Evolutionary conservation across 1,284 basidiomycete genomes (phyloP).

Genomic region (Thecaphora thlaspeos): DNA sequence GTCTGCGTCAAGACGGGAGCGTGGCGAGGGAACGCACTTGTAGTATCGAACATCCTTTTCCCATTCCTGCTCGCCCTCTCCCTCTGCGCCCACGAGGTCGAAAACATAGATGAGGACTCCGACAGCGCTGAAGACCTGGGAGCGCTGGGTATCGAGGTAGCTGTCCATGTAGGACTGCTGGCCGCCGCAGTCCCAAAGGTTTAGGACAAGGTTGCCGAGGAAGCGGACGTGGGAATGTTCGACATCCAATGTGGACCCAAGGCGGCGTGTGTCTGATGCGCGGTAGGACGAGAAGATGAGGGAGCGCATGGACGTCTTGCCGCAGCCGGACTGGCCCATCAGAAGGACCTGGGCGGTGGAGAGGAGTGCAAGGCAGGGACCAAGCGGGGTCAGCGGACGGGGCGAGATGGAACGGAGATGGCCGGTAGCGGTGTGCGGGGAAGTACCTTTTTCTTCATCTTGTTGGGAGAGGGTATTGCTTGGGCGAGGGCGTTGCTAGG

Average conservation of each 20-base stretch:
- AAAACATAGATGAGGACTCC: conserved; percentile 98
- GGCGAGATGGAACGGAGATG: background rate
- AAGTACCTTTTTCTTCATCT: conserved; percentile 34
- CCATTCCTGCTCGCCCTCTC: conserved; percentile 61
- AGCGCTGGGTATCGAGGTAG: conserved; percentile 83
- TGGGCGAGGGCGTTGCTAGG: too few species aligned
- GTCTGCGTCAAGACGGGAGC: too few species aligned
- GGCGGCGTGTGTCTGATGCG: conserved; percentile 81
- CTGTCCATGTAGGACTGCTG: conserved; percentile 97
- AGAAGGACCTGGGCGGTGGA: conserved; percentile 36
- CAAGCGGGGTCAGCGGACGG: background rate
- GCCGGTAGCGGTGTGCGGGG: too few species aligned
- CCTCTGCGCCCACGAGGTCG: conserved; percentile 65
- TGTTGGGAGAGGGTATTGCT: background rate
- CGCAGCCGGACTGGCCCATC: conserved; percentile 60
- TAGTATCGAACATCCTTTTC: conserved; percentile 58
- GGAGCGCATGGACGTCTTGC: conserved; percentile 92
- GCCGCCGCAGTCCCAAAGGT: conserved; percentile 97
- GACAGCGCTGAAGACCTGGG: conserved; percentile 91
- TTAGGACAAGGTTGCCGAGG: conserved; percentile 85
- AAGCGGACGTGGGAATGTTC: conserved; percentile 97
- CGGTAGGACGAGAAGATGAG: conserved; percentile 98
- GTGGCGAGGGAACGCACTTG: conserved; percentile 18
- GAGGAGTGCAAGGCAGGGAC: background rate
- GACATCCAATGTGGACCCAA: conserved; percentile 95